phyloP scores from a whole-genome alignment of 1,284 basidiomycete genomes.

The Lignosus rhinocerotis region DNA sequence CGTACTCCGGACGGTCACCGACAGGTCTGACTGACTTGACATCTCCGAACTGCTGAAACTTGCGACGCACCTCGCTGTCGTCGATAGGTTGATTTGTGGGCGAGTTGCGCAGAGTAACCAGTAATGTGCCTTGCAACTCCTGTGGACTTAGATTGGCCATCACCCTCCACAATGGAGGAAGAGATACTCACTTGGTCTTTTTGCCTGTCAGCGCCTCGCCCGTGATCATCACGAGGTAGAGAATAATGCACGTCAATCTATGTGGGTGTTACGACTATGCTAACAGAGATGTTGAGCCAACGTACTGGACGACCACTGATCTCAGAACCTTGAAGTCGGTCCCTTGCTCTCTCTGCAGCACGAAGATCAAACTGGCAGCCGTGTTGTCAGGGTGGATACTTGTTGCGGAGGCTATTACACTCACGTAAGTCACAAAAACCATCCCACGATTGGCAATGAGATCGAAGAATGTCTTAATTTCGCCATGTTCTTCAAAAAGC shows the following conservation, averaged over 20 bases:
- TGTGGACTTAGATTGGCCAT: constrained; percentile 27
- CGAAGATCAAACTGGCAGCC: constrained; percentile 81
- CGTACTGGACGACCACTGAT: constrained; percentile 83
- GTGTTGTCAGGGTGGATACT: background rate
- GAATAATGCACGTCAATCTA: constrained; percentile 99
- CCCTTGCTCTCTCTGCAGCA: constrained; percentile 87
- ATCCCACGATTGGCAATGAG: constrained; percentile 91
- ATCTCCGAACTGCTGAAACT: constrained; percentile 88
- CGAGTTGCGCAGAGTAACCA: constrained; percentile 76
- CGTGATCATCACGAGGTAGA: constrained; percentile 85
- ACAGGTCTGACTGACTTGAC: constrained; percentile 77
- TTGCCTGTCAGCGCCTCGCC: constrained; percentile 75
- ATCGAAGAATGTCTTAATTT: constrained; percentile 97
- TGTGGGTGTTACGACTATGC: background rate
- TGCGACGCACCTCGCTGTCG: constrained; percentile 80
- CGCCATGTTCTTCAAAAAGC: constrained; percentile 89
- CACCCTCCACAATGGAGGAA: background rate
- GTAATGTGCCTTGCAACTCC: constrained; percentile 80
- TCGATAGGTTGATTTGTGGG: constrained; percentile 67
- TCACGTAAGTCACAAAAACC: constrained; percentile 96
- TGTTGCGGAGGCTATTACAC: constrained; percentile 35
- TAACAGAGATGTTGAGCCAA: background rate
- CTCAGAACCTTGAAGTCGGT: constrained; percentile 82
- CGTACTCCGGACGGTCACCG: constrained; percentile 72
- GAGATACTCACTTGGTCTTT: constrained; percentile 75